These are phyloP conservation scores for Bruguiera hainesii DNA, from an alignment of 441 rosid species.

Conservation along the genomic window DNA sequence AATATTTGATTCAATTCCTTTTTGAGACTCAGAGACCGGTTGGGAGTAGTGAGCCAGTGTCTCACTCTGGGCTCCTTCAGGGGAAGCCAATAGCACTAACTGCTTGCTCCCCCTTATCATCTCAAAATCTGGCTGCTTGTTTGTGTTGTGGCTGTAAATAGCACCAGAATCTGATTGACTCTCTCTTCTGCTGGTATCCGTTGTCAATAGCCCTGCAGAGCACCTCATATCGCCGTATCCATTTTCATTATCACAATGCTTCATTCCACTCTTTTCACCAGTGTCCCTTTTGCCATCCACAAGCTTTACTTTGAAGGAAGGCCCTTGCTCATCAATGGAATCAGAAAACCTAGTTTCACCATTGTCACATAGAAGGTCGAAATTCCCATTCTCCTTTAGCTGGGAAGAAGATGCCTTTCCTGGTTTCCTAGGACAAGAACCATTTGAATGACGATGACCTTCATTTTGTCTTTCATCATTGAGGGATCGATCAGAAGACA, in stretches of 20 bases:
- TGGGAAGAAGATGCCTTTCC: conserved; percentile 62
- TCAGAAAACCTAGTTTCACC: conserved; percentile 25
- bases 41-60: conserved; percentile 25
- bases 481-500: conserved; percentile 26
- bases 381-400: conserved; percentile 55
- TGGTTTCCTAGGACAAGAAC: conserved; percentile 45
- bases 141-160: conserved; percentile 31
- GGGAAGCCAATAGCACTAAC: conserved; percentile 37
- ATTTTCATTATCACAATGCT: conserved; percentile 40
- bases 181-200: conserved; percentile 46
- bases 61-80: conserved; percentile 49
- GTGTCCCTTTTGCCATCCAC: conserved; percentile 39
- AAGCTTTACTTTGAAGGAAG: conserved; percentile 36
- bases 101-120: conserved; percentile 38
- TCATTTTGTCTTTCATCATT: conserved; percentile 42
- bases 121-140: conserved; percentile 36
- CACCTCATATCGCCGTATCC: conserved; percentile 45
- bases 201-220: conserved; percentile 30
- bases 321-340: conserved; percentile 23
- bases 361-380: conserved; percentile 39
- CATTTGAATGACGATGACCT: conserved; percentile 39
- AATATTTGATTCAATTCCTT: conserved; percentile 31
- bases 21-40: conserved; percentile 29
- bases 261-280: conserved; percentile 36
- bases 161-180: conserved; percentile 32